These are phyloP conservation scores for Eurotiales sp. DNA, from an alignment of 2,329 filamentous ascomycete species.

Conservation along the genomic window DNA sequence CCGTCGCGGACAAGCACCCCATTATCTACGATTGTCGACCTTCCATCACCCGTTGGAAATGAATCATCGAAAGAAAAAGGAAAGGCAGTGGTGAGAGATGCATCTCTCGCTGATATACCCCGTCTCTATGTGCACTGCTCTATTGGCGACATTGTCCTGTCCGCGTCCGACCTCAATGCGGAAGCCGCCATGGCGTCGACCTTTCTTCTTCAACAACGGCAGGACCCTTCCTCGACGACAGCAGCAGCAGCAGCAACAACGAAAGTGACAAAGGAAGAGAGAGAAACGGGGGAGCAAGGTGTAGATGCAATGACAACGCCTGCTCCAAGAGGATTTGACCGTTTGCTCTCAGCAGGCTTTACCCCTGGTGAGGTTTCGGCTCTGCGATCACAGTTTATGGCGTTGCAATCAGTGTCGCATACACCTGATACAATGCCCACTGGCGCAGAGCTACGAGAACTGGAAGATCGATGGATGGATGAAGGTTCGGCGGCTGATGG, in stretches of 20 bases:
- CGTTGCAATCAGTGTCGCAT: conserved; percentile 74
- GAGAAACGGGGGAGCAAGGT: not conserved
- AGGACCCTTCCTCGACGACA: not conserved
- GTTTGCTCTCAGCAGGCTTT: conserved; percentile 77
- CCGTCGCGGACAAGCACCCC: conserved; percentile 47
- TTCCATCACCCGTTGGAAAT: conserved; percentile 18
- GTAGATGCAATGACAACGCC: conserved; percentile 40
- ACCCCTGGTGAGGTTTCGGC: conserved; percentile 76
- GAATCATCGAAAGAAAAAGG: conserved; percentile 42
- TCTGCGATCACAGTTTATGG: conserved; percentile 82
- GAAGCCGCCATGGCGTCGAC: conserved; percentile 53
- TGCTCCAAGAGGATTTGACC: conserved; percentile 78
- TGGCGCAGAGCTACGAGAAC: conserved; percentile 66
- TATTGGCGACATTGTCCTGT: conserved; percentile 71
- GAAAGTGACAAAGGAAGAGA: not conserved
- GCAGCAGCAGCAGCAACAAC: not conserved
- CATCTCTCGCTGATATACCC: conserved; percentile 50
- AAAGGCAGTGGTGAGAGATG: conserved; percentile 54
- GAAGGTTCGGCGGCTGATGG: conserved; percentile 49
- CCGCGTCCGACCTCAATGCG: conserved; percentile 62
- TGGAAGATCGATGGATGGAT: conserved; percentile 93
- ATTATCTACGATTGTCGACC: conserved; percentile 5
- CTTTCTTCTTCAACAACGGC: conserved; percentile 16
- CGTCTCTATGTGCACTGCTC: conserved; percentile 91
- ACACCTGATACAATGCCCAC: conserved; percentile 87